Evolutionary conservation across 2,329 filamentous ascomycete species (phyloP).

Genomic region (Aspergillus uvarum): DNA sequence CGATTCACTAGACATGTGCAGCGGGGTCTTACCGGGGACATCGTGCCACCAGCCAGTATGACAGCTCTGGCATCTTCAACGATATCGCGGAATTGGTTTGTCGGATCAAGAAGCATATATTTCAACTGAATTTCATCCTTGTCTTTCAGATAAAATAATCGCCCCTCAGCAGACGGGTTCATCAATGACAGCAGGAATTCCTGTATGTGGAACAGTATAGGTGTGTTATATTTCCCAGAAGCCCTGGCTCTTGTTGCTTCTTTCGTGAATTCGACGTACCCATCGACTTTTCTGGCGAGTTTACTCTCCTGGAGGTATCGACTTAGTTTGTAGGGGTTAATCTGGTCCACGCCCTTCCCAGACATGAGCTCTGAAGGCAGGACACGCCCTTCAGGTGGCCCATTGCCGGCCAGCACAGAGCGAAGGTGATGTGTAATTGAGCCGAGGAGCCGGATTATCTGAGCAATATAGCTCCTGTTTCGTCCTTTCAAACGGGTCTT

Average conservation of each 20-base stretch:
- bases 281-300: slow-evolving; percentile 89
- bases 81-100: slow-evolving; percentile 85
- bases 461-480: slow-evolving; percentile 87
- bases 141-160: slow-evolving; percentile 56
- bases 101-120: slow-evolving; percentile 88
- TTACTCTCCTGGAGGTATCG: slow-evolving; percentile 89
- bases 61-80: slow-evolving; percentile 82
- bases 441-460: slow-evolving; percentile 79
- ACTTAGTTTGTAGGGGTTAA: slow-evolving; percentile 87
- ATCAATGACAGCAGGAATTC: slow-evolving; percentile 77
- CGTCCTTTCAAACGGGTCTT: slow-evolving; percentile 84
- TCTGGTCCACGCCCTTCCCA: slow-evolving; percentile 87
- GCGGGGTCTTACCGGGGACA: slow-evolving; percentile 68
- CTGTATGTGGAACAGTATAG: slow-evolving; percentile 62
- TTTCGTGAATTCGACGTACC: slow-evolving; percentile 69
- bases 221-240: slow-evolving; percentile 41
- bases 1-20: slow-evolving; percentile 10
- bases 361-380: slow-evolving; percentile 71
- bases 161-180: slow-evolving; percentile 72
- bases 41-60: slow-evolving; percentile 89
- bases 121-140: slow-evolving; percentile 61
- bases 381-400: slow-evolving; percentile 64
- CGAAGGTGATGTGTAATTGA: slow-evolving; percentile 71
- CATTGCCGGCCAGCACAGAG: slow-evolving; percentile 40
- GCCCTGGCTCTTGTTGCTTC: slow-evolving; percentile 44